Evolutionary conservation across 148 eudicot species (phyloP).

Genomic region (Camellia lanceoleosa): DNA sequence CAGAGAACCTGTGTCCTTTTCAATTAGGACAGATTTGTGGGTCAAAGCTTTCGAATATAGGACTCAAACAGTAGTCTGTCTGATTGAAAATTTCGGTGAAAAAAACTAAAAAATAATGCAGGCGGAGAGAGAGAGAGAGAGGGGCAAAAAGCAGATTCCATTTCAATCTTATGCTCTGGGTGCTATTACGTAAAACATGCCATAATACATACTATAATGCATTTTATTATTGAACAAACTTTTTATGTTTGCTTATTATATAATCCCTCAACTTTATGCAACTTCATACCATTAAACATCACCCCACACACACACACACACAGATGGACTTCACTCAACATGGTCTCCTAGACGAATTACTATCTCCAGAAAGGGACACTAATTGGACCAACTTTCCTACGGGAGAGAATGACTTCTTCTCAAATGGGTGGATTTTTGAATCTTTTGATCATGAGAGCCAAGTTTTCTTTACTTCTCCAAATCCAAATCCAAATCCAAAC

Average conservation of each 20-base stretch:
- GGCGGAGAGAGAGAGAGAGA: not conserved
- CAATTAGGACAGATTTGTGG: conserved; percentile 27
- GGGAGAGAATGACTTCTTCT: conserved; percentile 24
- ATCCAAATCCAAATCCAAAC: conserved; percentile 15
- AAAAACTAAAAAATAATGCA: not conserved
- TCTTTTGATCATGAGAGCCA: conserved; percentile 21
- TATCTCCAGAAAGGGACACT: conserved; percentile 16
- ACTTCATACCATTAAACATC: not conserved
- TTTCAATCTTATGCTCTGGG: conserved; percentile 13
- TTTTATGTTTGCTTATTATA: not conserved
- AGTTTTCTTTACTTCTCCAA: conserved; percentile 11
- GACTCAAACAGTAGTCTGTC: conserved; percentile 10
- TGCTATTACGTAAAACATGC: conserved; percentile 8
- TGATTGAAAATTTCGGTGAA: conserved; percentile 11
- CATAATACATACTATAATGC: not conserved
- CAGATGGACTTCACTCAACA: conserved; percentile 13
- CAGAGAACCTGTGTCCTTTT: conserved; percentile 21
- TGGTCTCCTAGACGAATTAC: conserved; percentile 18
- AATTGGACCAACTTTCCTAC: conserved; percentile 15
- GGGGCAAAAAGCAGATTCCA: conserved; percentile 23
- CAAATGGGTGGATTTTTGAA: conserved; percentile 24
- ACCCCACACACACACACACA: conserved; percentile 13
- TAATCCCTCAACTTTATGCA: not conserved
- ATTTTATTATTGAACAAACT: not conserved
- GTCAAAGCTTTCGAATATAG: conserved; percentile 21